Percentiles rank a stretch among this genome's conserved stretches.
These are phyloP conservation scores for Cardamine occulta DNA, from an alignment of 345 rosid species.

Conservation along the genomic window DNA sequence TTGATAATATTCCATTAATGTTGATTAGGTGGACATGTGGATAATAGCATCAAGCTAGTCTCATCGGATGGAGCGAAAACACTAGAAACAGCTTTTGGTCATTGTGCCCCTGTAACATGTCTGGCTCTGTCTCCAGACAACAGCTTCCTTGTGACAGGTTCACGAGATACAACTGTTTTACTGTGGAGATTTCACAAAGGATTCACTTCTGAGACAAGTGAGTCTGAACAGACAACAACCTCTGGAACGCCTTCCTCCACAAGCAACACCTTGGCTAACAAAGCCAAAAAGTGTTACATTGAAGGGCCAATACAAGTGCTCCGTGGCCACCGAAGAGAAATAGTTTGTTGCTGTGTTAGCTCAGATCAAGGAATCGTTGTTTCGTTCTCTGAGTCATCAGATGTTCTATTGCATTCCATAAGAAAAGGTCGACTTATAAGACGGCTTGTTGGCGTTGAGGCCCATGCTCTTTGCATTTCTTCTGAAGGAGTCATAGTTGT, in stretches of 20 bases:
- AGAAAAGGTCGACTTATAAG: slow-evolving; percentile 85
- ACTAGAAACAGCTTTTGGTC: slow-evolving; percentile 80
- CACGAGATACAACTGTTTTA: slow-evolving; percentile 81
- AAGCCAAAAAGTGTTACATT: slow-evolving; percentile 49
- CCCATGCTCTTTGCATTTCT: slow-evolving; percentile 79
- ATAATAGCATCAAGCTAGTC: slow-evolving; percentile 82
- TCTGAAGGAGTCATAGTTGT: slow-evolving; percentile 75
- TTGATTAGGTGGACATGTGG: slow-evolving; percentile 79
- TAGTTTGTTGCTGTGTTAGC: slow-evolving; percentile 76
- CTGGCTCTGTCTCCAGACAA: slow-evolving; percentile 81
- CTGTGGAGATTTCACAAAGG: slow-evolving; percentile 83
- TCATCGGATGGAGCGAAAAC: slow-evolving; percentile 89
- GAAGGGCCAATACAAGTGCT: slow-evolving; percentile 96
- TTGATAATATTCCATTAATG: neutral
- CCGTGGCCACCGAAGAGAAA: slow-evolving; percentile 77
- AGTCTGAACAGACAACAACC: slow-evolving; percentile 54
- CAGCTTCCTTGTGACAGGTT: slow-evolving; percentile 90
- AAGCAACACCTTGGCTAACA: slow-evolving; percentile 35
- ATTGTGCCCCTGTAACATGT: slow-evolving; percentile 97
- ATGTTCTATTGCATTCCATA: slow-evolving; percentile 77
- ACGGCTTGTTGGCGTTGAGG: slow-evolving; percentile 74
- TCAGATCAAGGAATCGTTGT: slow-evolving; percentile 88
- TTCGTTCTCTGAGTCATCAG: slow-evolving; percentile 72
- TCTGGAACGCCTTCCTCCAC: slow-evolving; percentile 51
- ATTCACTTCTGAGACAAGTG: slow-evolving; percentile 51